Conservation (phyloP, 2,329 filamentous ascomycete genomes). For the Sporothrix mexicana region DNA sequence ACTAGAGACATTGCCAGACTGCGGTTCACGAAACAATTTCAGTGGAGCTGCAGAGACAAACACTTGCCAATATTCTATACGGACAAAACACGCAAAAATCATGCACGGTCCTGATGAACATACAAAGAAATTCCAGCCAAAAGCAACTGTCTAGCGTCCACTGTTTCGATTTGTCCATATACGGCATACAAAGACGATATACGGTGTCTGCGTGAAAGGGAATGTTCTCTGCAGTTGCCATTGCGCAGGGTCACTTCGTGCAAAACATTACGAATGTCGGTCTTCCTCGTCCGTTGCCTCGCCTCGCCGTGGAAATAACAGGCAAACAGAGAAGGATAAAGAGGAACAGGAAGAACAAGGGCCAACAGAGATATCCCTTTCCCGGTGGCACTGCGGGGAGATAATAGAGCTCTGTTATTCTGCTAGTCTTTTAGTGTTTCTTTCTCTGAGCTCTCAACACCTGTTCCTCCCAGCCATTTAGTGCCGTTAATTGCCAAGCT, state of each 20-base stretch:
- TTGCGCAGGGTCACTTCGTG: background rate
- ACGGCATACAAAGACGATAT: background rate
- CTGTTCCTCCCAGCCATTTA: background rate
- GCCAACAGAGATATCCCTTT: background rate
- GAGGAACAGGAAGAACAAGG: background rate
- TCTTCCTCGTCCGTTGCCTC: background rate
- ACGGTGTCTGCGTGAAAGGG: background rate
- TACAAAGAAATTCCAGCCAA: background rate
- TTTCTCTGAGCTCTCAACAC: background rate
- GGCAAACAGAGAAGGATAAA: background rate
- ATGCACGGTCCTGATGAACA: background rate
- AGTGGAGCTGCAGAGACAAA: background rate
- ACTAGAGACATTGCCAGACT: background rate
- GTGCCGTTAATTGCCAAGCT: no score
- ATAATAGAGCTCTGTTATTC: background rate
- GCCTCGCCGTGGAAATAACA: background rate
- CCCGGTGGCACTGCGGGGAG: slow-evolving; percentile 16
- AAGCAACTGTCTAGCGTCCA: background rate
- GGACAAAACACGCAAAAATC: background rate
- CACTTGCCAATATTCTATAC: background rate
- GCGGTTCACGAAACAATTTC: background rate
- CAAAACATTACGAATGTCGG: background rate
- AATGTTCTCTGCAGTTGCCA: background rate
- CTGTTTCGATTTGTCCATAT: background rate
- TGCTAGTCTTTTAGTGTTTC: background rate